Evolutionary conservation across 108 stramenopile genomes (phyloP).

Genomic region (Conticribra weissflogii): DNA sequence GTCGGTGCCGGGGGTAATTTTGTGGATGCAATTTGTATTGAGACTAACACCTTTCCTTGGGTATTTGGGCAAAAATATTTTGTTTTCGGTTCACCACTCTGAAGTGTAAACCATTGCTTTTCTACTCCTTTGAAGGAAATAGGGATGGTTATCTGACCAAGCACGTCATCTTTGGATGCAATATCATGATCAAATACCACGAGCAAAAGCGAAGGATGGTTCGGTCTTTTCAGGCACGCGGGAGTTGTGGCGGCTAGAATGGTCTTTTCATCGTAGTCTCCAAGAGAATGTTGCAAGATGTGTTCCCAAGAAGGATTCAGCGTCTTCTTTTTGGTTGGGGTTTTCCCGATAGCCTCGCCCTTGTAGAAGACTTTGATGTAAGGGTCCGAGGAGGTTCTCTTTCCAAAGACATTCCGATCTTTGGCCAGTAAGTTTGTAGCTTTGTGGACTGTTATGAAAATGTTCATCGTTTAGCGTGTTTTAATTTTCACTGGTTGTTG

Average conservation of each 20-base stretch:
- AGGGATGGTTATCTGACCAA: conserved; percentile 40
- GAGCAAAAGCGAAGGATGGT: conserved; percentile 18
- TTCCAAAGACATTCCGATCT: conserved; percentile 47
- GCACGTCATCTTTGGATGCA: conserved; percentile 23
- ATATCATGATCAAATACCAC: conserved; percentile 41
- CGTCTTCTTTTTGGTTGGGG: conserved; percentile 34
- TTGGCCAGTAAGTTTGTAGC: conserved; percentile 44
- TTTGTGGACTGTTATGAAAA: conserved; percentile 17
- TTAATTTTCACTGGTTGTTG: too few species aligned
- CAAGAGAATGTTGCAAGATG: conserved; percentile 14
- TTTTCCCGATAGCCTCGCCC: conserved; percentile 23
- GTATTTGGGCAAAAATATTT: conserved; percentile 31
- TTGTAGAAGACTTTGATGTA: conserved; percentile 31
- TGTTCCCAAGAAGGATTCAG: conserved; percentile 44
- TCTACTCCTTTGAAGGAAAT: conserved; percentile 18
- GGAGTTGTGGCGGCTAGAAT: conserved; percentile 1
- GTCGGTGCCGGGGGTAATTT: too few species aligned
- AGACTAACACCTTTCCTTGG: too few species aligned
- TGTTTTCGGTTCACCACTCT: conserved; percentile 18
- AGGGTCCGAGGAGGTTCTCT: conserved; percentile 49
- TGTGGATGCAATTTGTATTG: too few species aligned
- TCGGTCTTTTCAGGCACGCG: background rate
- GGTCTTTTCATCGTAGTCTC: conserved; percentile 4
- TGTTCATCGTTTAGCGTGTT: too few species aligned
- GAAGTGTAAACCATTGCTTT: conserved; percentile 10